Conservation (phyloP, 164 flowering plant species). For the Magnolia sinica region DNA sequence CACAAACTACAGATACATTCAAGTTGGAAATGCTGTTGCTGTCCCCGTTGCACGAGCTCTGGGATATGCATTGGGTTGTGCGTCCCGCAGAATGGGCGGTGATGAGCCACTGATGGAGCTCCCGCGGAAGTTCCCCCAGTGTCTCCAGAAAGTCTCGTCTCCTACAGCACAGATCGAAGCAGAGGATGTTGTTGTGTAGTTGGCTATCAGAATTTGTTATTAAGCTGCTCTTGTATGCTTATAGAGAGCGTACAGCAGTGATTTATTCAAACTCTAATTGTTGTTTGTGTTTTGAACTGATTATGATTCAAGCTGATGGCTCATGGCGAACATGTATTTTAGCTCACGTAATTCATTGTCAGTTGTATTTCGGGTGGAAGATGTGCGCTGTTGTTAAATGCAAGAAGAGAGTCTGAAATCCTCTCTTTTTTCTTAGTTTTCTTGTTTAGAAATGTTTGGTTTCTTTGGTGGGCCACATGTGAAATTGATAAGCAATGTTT, state of each 20-base stretch:
- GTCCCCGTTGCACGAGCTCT: constrained; percentile 67
- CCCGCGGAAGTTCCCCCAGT: constrained; percentile 26
- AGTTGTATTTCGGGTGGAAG: no score
- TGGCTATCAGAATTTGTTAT: no score
- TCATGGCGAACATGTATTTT: not conserved
- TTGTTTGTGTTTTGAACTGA: not conserved
- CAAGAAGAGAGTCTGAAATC: no score
- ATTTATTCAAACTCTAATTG: not conserved
- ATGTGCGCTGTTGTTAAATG: no score
- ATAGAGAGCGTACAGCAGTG: not conserved
- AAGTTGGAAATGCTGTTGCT: constrained; percentile 87
- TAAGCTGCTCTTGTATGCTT: not conserved
- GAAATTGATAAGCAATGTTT: no score
- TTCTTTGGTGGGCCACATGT: no score
- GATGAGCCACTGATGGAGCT: constrained; percentile 27
- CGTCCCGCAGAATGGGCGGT: constrained; percentile 23
- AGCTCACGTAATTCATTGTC: not conserved
- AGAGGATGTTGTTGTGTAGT: not conserved
- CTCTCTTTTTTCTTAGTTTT: no score
- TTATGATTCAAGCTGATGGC: not conserved
- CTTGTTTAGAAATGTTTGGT: no score
- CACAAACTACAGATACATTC: constrained; percentile 46
- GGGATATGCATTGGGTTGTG: constrained; percentile 50
- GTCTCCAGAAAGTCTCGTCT: not conserved
- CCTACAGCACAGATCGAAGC: constrained; percentile 6